These are phyloP conservation scores for Sarocladiaceae sp. DNA, from an alignment of 2,329 filamentous ascomycete genomes.

Conservation along the genomic window DNA sequence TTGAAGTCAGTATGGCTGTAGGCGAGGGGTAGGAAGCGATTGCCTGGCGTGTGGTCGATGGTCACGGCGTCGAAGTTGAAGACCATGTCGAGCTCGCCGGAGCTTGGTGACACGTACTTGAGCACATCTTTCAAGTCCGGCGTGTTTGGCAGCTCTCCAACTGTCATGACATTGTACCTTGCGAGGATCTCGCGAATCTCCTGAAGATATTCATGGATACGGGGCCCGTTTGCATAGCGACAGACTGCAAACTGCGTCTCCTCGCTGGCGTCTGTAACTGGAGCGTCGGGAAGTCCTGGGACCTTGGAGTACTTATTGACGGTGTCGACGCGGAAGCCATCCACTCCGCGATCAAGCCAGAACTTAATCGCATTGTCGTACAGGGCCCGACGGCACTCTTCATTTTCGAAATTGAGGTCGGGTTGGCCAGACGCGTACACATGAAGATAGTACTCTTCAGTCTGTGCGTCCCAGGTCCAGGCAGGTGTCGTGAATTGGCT, in stretches of 20 bases:
- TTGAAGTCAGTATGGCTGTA: slow-evolving; percentile 45
- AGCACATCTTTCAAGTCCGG: slow-evolving; percentile 48
- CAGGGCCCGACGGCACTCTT: slow-evolving; percentile 60
- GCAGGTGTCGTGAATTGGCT: slow-evolving; percentile 67
- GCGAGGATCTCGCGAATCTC: slow-evolving; percentile 53
- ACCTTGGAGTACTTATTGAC: slow-evolving; percentile 65
- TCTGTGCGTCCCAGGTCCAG: slow-evolving; percentile 48
- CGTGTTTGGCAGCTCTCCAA: slow-evolving; percentile 58
- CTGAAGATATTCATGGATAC: slow-evolving; percentile 56
- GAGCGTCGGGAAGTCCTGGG: slow-evolving; percentile 50
- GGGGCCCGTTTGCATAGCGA: slow-evolving; percentile 50
- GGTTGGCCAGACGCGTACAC: slow-evolving; percentile 68
- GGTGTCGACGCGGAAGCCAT: slow-evolving; percentile 64
- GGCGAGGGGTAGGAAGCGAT: slow-evolving; percentile 43
- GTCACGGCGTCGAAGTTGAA: slow-evolving; percentile 61
- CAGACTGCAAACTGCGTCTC: slow-evolving; percentile 37
- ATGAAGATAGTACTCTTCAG: slow-evolving; percentile 51
- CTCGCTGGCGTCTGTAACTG: slow-evolving; percentile 35
- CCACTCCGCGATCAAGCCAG: slow-evolving; percentile 66
- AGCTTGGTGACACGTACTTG: slow-evolving; percentile 48
- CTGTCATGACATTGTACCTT: slow-evolving; percentile 55
- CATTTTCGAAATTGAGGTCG: slow-evolving; percentile 74
- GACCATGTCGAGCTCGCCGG: slow-evolving; percentile 56
- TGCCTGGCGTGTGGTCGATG: slow-evolving; percentile 48
- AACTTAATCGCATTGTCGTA: slow-evolving; percentile 65